phyloP scores from a whole-genome alignment of 2,329 filamentous ascomycete genomes.

The Metarhizium humberi region DNA sequence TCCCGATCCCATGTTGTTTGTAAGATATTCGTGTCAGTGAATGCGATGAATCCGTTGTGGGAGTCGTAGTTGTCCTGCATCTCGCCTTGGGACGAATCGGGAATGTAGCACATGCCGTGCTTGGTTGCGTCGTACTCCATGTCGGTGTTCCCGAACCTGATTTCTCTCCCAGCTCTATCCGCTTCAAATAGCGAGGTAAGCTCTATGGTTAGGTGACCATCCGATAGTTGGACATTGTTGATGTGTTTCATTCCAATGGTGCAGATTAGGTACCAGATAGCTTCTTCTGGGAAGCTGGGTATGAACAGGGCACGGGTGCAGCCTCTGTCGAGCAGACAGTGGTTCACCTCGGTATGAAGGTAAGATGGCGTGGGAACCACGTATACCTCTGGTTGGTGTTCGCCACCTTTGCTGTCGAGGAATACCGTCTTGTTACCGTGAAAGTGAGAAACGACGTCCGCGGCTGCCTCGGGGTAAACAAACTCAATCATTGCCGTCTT shows the following conservation, averaged over 20 bases:
- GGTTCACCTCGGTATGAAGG: background rate
- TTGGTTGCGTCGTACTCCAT: background rate
- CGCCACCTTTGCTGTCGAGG: background rate
- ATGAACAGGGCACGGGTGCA: slow-evolving; percentile 11
- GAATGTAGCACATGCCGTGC: background rate
- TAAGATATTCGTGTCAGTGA: background rate
- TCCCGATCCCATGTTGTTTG: background rate
- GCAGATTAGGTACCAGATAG: slow-evolving; percentile 13
- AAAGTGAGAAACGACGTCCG: background rate
- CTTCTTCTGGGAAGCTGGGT: slow-evolving; percentile 8
- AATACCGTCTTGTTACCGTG: background rate
- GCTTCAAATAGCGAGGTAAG: slow-evolving; percentile 10
- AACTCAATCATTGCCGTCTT: slow-evolving; percentile 15
- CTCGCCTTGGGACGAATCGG: background rate
- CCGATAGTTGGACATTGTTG: background rate
- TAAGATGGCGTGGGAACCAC: slow-evolving; percentile 10
- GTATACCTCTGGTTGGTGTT: slow-evolving; percentile 2
- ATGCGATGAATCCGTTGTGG: background rate
- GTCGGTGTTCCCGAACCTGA: background rate
- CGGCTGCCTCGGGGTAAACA: background rate
- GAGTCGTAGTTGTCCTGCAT: background rate
- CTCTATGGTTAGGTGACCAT: slow-evolving; percentile 10
- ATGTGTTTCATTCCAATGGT: slow-evolving; percentile 8
- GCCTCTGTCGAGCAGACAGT: background rate
- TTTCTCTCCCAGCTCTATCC: background rate